Conservation (phyloP, 768 basidiomycete species). For the Termitomyces sp. region DNA sequence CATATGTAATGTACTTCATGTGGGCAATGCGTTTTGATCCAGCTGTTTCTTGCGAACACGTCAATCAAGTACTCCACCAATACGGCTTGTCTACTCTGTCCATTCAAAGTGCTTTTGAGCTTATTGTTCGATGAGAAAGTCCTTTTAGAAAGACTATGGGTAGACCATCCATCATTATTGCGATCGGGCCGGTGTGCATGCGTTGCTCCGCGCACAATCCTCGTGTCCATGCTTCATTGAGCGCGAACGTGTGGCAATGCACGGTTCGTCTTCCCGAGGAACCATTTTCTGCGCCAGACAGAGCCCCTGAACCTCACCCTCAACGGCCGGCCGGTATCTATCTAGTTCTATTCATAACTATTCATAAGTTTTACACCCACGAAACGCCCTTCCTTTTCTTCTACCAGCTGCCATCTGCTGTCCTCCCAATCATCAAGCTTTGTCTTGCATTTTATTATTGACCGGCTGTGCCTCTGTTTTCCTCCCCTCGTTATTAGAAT, state of each 20-base stretch:
- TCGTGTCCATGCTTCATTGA: slow-evolving; percentile 13
- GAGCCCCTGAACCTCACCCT: slow-evolving; percentile 15
- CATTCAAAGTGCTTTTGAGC: too few species aligned
- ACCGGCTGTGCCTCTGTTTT: slow-evolving; percentile 20
- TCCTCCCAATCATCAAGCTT: slow-evolving; percentile 7
- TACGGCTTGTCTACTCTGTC: not conserved
- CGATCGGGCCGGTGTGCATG: not conserved
- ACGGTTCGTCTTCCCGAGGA: not conserved
- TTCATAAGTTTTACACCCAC: slow-evolving; percentile 14
- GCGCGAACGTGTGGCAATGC: not conserved
- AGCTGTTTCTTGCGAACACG: too few species aligned
- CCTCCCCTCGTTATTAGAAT: slow-evolving; percentile 13
- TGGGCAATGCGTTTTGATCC: not conserved
- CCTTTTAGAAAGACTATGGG: slow-evolving; percentile 3
- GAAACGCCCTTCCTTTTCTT: slow-evolving; percentile 11
- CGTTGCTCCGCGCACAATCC: slow-evolving; percentile 7
- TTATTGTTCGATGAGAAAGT: not conserved
- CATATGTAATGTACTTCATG: not conserved
- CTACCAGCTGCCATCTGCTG: not conserved
- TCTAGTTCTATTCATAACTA: slow-evolving; percentile 19
- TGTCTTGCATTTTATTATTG: slow-evolving; percentile 11
- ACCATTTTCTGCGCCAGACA: not conserved
- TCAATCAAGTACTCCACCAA: not conserved
- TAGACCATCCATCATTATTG: not conserved
- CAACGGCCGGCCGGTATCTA: slow-evolving; percentile 19